These are phyloP conservation scores for Eremochloa ophiuroides DNA, from an alignment of 176 grass and related monocot species.

Conservation along the genomic window DNA sequence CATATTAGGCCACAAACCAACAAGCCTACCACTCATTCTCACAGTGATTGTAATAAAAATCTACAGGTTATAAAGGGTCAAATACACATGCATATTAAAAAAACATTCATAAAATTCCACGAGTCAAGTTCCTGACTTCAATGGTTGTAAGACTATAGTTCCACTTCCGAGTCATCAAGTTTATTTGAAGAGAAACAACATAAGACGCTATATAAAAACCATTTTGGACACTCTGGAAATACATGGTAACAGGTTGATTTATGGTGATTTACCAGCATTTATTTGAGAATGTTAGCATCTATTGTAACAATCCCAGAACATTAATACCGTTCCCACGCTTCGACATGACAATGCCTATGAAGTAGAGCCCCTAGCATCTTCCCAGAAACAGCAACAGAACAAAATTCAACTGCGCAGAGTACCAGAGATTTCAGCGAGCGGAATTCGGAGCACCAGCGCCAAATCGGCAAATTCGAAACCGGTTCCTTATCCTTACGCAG, in stretches of 20 bases:
- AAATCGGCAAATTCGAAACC: background rate
- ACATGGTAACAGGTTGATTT: background rate
- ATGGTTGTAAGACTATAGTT: background rate
- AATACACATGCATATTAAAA: background rate
- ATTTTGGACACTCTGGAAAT: background rate
- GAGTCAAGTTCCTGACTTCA: background rate
- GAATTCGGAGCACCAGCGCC: background rate
- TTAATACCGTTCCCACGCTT: background rate
- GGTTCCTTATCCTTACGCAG: background rate
- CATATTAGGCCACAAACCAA: background rate
- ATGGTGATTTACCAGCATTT: background rate
- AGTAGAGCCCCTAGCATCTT: background rate
- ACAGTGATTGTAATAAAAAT: background rate
- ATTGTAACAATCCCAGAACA: background rate
- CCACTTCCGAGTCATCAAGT: background rate
- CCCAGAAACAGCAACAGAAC: background rate
- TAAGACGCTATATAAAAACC: background rate
- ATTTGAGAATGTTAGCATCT: background rate
- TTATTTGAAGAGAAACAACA: background rate
- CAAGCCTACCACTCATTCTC: background rate
- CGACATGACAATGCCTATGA: background rate
- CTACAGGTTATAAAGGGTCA: background rate
- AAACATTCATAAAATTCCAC: background rate
- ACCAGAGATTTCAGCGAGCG: background rate
- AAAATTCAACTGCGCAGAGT: background rate